Percentiles rank a stretch among this genome's conserved stretches.
These are phyloP conservation scores for Arabidopsis lyrata DNA, from an alignment of 441 rosid genomes.

Conservation along the genomic window DNA sequence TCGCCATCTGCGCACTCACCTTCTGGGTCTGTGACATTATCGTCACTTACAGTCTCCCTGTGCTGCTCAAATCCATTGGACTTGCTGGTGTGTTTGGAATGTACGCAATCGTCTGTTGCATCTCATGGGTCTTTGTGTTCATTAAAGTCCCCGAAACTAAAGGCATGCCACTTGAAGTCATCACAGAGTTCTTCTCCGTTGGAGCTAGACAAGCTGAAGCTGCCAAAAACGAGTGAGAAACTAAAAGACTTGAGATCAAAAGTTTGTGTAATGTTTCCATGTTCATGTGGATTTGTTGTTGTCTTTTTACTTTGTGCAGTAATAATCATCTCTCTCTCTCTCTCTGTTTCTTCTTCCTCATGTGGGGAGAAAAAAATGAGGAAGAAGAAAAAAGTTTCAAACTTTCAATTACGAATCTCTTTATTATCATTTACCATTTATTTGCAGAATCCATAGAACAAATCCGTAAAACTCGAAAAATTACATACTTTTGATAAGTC, in stretches of 20 bases:
- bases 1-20: slow-evolving; percentile 84
- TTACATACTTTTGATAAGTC: slow-evolving; percentile 58
- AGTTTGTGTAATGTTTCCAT: slow-evolving; percentile 50
- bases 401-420: slow-evolving; percentile 30
- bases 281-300: slow-evolving; percentile 39
- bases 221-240: slow-evolving; percentile 55
- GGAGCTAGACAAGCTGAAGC: slow-evolving; percentile 82
- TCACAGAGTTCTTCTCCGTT: slow-evolving; percentile 85
- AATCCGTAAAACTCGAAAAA: neutral
- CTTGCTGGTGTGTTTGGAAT: slow-evolving; percentile 82
- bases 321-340: slow-evolving; percentile 42
- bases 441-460: neutral
- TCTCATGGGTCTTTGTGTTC: slow-evolving; percentile 73
- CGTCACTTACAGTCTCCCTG: slow-evolving; percentile 79
- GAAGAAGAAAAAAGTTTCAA: slow-evolving; percentile 21
- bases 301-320: slow-evolving; percentile 53
- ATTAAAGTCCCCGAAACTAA: slow-evolving; percentile 96
- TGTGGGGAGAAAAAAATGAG: slow-evolving; percentile 16
- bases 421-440: slow-evolving; percentile 9
- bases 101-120: slow-evolving; percentile 70
- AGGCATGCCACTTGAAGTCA: slow-evolving; percentile 99
- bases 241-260: neutral
- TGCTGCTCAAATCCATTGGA: slow-evolving; percentile 75
- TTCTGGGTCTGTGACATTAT: slow-evolving; percentile 86
- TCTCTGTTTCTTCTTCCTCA: slow-evolving; percentile 26